Percentiles rank a stretch among this genome's conserved stretches.
Evolutionary conservation across 139 green algal species (phyloP).

Genomic region (Chlamydomonas sp.): DNA sequence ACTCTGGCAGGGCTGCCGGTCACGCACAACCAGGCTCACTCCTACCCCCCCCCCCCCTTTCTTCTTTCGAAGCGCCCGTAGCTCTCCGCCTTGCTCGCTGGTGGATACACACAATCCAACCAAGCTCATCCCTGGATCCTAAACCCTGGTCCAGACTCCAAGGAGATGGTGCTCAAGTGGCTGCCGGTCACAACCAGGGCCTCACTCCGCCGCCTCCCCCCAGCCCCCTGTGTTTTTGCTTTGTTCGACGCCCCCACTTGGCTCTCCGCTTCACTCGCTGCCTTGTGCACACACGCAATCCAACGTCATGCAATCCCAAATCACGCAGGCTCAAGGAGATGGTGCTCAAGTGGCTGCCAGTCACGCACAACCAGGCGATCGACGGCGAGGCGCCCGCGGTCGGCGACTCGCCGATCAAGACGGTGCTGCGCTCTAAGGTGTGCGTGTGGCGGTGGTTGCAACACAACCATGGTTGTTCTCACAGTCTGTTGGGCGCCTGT

Average conservation of each 20-base stretch:
- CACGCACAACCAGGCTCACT: background rate
- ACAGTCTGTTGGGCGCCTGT: too few relatives aligned
- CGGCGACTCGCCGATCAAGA: slow-evolving; percentile 70
- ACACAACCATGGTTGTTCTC: too few relatives aligned
- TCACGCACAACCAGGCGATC: slow-evolving; percentile 64
- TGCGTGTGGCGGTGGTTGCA: slow-evolving; percentile 94
- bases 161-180: too few relatives aligned
- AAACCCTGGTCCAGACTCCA: too few relatives aligned
- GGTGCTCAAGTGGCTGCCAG: slow-evolving; percentile 83
- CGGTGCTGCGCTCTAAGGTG: slow-evolving; percentile 82
- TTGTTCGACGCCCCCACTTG: too few relatives aligned
- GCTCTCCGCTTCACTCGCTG: background rate
- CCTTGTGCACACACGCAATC: background rate
- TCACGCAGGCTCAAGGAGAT: slow-evolving; percentile 62
- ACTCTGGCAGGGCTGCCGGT: background rate
- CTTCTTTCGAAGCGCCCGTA: too few relatives aligned
- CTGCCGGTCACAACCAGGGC: background rate
- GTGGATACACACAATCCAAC: background rate
- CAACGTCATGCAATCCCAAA: too few relatives aligned
- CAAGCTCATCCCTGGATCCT: too few relatives aligned
- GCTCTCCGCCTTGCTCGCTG: background rate
- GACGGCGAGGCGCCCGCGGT: slow-evolving; percentile 30
- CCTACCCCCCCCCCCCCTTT: background rate
- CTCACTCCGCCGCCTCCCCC: background rate
- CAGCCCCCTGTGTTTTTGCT: background rate